Conservation (phyloP, 2,329 filamentous ascomycete species). For the Massarina eburnea region DNA sequence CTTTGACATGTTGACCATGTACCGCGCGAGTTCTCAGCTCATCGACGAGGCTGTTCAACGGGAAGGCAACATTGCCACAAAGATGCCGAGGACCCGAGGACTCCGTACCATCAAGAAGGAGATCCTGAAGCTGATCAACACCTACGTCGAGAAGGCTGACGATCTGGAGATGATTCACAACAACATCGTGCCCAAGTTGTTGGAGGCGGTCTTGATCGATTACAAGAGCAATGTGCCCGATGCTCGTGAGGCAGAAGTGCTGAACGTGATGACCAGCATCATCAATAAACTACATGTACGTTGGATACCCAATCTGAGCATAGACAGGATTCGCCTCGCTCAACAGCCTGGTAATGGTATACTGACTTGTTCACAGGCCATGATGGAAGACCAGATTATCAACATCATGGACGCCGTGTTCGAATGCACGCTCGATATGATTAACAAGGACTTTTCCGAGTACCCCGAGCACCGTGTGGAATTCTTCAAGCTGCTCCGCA, state of each 20-base stretch:
- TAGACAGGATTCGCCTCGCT: slow-evolving; percentile 49
- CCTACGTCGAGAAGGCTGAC: slow-evolving; percentile 96
- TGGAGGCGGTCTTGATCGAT: slow-evolving; percentile 91
- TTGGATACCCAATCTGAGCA: slow-evolving; percentile 57
- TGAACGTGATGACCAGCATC: slow-evolving; percentile 97
- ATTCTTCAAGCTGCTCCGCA: slow-evolving; percentile 95
- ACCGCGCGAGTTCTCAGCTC: slow-evolving; percentile 91
- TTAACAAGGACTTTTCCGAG: slow-evolving; percentile 99
- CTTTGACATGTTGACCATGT: slow-evolving; percentile 99
- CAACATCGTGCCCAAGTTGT: slow-evolving; percentile 91
- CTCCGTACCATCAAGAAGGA: slow-evolving; percentile 99
- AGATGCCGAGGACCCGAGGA: slow-evolving; percentile 94
- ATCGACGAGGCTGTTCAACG: slow-evolving; percentile 90
- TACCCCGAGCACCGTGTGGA: slow-evolving; percentile 99
- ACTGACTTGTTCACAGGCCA: slow-evolving; percentile 56
- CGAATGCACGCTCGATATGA: slow-evolving; percentile 98
- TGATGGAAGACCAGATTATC: slow-evolving; percentile 98
- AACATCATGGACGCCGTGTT: slow-evolving; percentile 98
- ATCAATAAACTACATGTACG: slow-evolving; percentile 94
- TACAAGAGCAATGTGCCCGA: slow-evolving; percentile 97
- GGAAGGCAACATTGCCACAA: slow-evolving; percentile 90
- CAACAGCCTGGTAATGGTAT: slow-evolving; percentile 8
- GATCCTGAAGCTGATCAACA: slow-evolving; percentile 96
- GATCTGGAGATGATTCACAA: slow-evolving; percentile 89
- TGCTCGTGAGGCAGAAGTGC: slow-evolving; percentile 91